Conservation (phyloP, 75 land plant species). For the Pinus tabuliformis region DNA sequence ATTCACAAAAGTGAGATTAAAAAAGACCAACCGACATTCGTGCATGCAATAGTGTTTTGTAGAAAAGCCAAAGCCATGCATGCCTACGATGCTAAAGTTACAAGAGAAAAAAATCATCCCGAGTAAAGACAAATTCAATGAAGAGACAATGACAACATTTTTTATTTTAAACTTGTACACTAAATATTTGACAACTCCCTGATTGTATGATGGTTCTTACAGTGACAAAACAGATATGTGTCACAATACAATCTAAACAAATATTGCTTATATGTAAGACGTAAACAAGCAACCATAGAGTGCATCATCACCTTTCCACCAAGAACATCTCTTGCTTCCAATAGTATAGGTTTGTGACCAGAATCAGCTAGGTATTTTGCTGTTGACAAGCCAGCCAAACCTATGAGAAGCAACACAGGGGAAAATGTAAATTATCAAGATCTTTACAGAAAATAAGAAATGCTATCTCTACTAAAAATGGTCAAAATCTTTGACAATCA, state of each 20-base stretch:
- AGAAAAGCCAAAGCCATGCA: too few species aligned
- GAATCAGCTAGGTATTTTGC: constrained; percentile 98
- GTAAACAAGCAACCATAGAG: background rate
- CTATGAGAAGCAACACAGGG: constrained; percentile 25
- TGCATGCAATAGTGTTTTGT: too few species aligned
- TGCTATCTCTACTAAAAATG: constrained; percentile 2
- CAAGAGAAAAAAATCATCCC: too few species aligned
- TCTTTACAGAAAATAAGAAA: background rate
- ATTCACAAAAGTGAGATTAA: too few species aligned
- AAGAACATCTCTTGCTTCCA: constrained; percentile 95
- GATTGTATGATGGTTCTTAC: too few species aligned
- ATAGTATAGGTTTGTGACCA: constrained; percentile 86
- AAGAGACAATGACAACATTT: too few species aligned
- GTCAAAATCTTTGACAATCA: background rate
- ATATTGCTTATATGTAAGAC: background rate
- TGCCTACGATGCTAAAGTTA: too few species aligned
- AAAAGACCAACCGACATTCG: too few species aligned
- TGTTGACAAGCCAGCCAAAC: constrained; percentile 94
- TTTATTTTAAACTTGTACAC: too few species aligned
- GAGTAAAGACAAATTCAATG: too few species aligned
- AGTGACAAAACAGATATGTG: background rate
- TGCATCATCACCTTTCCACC: constrained; percentile 87
- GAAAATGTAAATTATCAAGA: background rate
- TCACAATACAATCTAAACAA: background rate
- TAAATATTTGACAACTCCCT: too few species aligned